Evolutionary conservation across 768 basidiomycete genomes (phyloP), one percentile per base, ranked within the genome.

Genomic region (Trichaptum fuscoviolaceum): DNA sequence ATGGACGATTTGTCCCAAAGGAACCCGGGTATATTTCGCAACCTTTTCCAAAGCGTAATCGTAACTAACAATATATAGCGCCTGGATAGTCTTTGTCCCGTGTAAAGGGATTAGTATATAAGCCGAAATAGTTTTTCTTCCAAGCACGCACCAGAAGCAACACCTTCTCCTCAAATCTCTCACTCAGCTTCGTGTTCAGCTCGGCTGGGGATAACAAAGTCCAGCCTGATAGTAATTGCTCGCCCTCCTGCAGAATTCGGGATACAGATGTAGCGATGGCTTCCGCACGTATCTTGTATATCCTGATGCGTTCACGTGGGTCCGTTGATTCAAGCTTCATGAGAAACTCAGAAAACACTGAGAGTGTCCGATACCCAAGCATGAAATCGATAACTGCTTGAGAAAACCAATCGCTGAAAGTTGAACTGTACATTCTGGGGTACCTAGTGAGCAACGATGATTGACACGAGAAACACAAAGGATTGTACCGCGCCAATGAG

Each of bases 361-460:
- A 83, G 9, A 89, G 74, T 1, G 90, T 93, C 64, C 96, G 89
- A 75, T 95, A 87, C 27, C 95, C 96, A 63, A 96, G 87, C 82
- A 91, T 87, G 72, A 88, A 96, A 76, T 95, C 92, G 70, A 99
- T 95, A 59, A 96, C 94, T 0, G 96, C 95, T 78, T 99, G 97
- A 66, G 85, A 89, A 77, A 98, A 99, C 91, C 95, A 99, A 77
- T 99, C 97, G 70, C 90, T 88, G 73, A 94, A 94, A 0, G 92
- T 91, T 23, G 93, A 89, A 10, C 91, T 90, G 77, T 89, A 94
- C 88, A 94, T 89, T 71, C 92, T 90, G n/a, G 35, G 25, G 26
- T 27, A 35, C 57, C 52, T 20, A 52, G 42, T 52, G 20, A 35
- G 35, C 57, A 52, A 57, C 67, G 68, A 62, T 42, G 42, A 35